Percentiles rank a stretch among this genome's conserved stretches.
Evolutionary conservation across 176 grass and related monocot species (phyloP).

Genomic region (Thalia dealbata): DNA sequence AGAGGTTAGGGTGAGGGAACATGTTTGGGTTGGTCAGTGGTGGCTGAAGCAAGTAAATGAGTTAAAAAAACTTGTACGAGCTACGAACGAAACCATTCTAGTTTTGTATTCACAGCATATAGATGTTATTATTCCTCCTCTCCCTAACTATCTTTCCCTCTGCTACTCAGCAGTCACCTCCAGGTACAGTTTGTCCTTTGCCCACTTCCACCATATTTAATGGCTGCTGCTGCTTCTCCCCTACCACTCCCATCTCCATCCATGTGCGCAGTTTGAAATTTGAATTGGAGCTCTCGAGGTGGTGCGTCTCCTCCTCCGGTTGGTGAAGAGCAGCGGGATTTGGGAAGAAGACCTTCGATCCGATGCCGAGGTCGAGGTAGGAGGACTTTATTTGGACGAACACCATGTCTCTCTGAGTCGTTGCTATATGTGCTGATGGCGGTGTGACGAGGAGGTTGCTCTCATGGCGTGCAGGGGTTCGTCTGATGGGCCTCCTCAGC

Average conservation of each 20-base stretch:
- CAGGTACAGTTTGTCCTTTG: too few species aligned
- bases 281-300: neutral
- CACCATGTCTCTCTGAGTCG: neutral
- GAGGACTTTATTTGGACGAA: neutral
- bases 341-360: neutral
- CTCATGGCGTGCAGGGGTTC: conserved; percentile 41
- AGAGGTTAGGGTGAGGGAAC: too few species aligned
- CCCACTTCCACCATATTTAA: too few species aligned
- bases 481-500: conserved; percentile 43
- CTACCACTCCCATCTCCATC: neutral
- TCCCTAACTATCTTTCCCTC: too few species aligned
- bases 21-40: too few species aligned
- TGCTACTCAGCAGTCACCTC: too few species aligned
- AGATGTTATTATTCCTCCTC: too few species aligned
- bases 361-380: neutral
- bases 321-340: neutral
- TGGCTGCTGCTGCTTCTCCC: neutral
- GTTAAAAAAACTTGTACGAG: too few species aligned
- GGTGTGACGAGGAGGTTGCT: neutral
- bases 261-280: neutral
- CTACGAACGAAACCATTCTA: too few species aligned
- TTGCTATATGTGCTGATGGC: neutral
- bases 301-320: neutral
- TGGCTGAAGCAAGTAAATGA: too few species aligned
- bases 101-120: too few species aligned